A percentile compares a stretch with the other conserved stretches of the same genome.
Evolutionary conservation across 108 stramenopile species (phyloP).

Genomic region (Fragilaria radians): DNA sequence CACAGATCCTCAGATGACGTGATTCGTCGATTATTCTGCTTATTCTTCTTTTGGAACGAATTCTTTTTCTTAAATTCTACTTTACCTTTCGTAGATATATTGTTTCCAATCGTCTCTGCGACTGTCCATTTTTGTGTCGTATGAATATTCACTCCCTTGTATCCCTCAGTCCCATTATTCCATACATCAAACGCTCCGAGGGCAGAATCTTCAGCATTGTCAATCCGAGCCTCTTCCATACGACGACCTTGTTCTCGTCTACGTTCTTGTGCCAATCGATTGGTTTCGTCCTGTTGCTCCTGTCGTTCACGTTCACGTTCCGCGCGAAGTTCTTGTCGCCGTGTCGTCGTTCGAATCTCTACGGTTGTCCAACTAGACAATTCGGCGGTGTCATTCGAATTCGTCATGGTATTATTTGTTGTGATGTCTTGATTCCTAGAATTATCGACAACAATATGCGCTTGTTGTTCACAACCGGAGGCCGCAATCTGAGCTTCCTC

Average conservation of each 20-base stretch:
- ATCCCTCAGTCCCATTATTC: constrained; percentile 40
- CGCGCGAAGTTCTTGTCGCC: constrained; percentile 52
- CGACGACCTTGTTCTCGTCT: constrained; percentile 42
- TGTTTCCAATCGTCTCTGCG: constrained; percentile 42
- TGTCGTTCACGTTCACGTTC: constrained; percentile 45
- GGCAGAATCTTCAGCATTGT: constrained; percentile 79
- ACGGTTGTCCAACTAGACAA: constrained; percentile 67
- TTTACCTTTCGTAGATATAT: constrained; percentile 35
- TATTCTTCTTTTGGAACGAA: constrained; percentile 22
- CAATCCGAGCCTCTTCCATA: constrained; percentile 77
- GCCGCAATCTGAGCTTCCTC: constrained; percentile 74
- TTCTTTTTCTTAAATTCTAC: constrained; percentile 22
- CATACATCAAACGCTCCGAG: constrained; percentile 81
- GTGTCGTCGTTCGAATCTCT: constrained; percentile 54
- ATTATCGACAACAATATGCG: constrained; percentile 20
- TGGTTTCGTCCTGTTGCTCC: constrained; percentile 28
- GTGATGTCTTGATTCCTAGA: constrained; percentile 5
- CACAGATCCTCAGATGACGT: constrained; percentile 50
- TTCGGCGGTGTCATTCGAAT: constrained; percentile 71
- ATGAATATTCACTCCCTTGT: constrained; percentile 76
- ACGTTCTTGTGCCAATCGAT: constrained; percentile 33
- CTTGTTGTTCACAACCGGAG: constrained; percentile 69
- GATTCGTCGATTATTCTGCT: constrained; percentile 35
- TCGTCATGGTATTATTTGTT: constrained; percentile 1
- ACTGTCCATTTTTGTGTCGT: constrained; percentile 36